Evolutionary conservation across 192 early-diverging fungal genomes (phyloP).

Genomic region (Rhizoclosmatium globosum): DNA sequence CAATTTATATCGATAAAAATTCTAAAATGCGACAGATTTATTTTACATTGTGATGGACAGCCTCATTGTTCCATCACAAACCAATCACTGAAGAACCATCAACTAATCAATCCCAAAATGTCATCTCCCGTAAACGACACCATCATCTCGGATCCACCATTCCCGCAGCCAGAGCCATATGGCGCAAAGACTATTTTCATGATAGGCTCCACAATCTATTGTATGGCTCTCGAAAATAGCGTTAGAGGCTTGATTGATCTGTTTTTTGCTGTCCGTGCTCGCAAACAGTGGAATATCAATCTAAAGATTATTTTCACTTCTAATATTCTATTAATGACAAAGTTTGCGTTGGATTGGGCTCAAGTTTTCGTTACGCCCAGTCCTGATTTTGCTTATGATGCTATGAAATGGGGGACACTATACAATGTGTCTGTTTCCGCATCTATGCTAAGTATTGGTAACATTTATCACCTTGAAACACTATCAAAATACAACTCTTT

Average conservation of each 20-base stretch:
- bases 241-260: background rate
- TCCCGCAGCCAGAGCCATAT: too few relatives aligned
- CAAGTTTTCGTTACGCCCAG: background rate
- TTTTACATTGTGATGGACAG: too few relatives aligned
- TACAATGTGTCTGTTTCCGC: background rate
- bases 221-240: background rate
- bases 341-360: background rate
- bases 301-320: background rate
- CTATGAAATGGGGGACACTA: background rate
- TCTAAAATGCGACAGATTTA: too few relatives aligned
- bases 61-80: too few relatives aligned
- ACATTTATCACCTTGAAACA: too few relatives aligned
- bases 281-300: background rate
- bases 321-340: background rate
- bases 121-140: too few relatives aligned
- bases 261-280: background rate
- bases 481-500: background rate
- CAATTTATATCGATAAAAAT: too few relatives aligned
- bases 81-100: too few relatives aligned
- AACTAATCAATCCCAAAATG: too few relatives aligned
- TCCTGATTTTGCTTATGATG: background rate
- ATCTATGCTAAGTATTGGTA: background rate
- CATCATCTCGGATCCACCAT: too few relatives aligned
- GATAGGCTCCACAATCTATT: background rate
- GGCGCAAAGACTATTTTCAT: too few relatives aligned